Evolutionary conservation across 2,329 filamentous ascomycete genomes (phyloP).

Genomic region (Aspergillus hiratsukae): DNA sequence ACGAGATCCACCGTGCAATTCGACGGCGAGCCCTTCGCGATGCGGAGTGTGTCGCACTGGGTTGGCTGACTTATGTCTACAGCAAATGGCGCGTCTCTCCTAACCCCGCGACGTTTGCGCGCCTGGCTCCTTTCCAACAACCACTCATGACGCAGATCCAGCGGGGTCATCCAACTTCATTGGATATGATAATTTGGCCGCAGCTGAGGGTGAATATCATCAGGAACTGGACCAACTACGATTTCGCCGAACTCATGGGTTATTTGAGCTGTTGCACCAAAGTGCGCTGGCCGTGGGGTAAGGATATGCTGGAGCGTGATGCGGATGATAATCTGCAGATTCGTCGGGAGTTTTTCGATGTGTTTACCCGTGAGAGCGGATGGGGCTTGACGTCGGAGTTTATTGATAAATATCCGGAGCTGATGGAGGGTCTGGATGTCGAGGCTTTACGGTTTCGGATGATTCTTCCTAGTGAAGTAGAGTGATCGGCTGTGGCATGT

Average conservation of each 20-base stretch:
- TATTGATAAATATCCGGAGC: slow-evolving; percentile 6
- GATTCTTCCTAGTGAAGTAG: neutral
- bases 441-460: slow-evolving; percentile 1
- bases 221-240: slow-evolving; percentile 1
- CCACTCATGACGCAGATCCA: neutral
- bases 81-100: slow-evolving; percentile 4
- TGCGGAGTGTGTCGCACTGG: slow-evolving; percentile 3
- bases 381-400: slow-evolving; percentile 8
- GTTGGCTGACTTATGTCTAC: slow-evolving; percentile 4
- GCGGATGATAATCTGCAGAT: slow-evolving; percentile 6
- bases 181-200: slow-evolving; percentile 4
- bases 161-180: neutral
- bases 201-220: slow-evolving; percentile 7
- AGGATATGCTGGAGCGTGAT: slow-evolving; percentile 10
- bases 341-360: slow-evolving; percentile 6
- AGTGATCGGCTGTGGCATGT: neutral
- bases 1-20: slow-evolving; percentile 2
- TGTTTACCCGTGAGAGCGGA: slow-evolving; percentile 6
- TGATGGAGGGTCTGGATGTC: slow-evolving; percentile 7
- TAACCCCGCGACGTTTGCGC: neutral
- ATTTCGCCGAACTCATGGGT: slow-evolving; percentile 4
- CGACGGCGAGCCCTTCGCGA: neutral
- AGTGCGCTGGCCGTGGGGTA: slow-evolving; percentile 12
- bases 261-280: slow-evolving; percentile 8
- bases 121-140: neutral